These are phyloP conservation scores for Pseudogymnoascus sp. DNA, from an alignment of 2,329 filamentous ascomycete genomes.

Conservation along the genomic window DNA sequence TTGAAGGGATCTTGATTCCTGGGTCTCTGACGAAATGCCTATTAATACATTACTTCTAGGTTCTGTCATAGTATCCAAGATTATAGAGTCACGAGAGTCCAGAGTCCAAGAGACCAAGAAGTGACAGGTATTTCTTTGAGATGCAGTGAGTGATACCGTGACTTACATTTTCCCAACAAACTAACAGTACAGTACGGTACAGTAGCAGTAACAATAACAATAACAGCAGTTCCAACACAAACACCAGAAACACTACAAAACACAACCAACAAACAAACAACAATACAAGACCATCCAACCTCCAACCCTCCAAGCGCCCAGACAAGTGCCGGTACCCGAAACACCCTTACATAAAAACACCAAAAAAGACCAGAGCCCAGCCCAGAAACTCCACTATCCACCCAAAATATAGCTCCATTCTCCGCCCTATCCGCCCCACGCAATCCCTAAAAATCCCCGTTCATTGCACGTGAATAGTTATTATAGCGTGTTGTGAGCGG, in stretches of 20 bases:
- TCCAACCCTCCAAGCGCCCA: neutral
- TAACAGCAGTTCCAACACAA: neutral
- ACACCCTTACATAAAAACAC: neutral
- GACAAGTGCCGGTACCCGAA: slow-evolving; percentile 1
- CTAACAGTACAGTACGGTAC: neutral
- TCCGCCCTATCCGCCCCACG: neutral
- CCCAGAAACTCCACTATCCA: neutral
- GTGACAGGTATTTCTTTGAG: neutral
- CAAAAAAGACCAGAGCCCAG: too few relatives aligned
- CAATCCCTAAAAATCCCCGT: neutral
- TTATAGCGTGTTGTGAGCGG: neutral
- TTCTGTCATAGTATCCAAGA: neutral
- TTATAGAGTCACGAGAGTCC: too few relatives aligned
- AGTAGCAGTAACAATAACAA: neutral
- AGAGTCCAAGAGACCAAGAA: neutral
- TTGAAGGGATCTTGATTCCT: neutral
- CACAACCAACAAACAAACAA: neutral
- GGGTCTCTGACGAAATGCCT: neutral
- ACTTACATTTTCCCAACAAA: neutral
- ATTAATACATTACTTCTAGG: neutral
- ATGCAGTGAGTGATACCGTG: neutral
- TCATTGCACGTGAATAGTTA: neutral
- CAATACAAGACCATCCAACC: neutral
- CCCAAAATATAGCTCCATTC: neutral
- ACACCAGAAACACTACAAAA: neutral